Evolutionary conservation across 768 basidiomycete genomes (phyloP).

Genomic region (Gloeostereum incarnatum): DNA sequence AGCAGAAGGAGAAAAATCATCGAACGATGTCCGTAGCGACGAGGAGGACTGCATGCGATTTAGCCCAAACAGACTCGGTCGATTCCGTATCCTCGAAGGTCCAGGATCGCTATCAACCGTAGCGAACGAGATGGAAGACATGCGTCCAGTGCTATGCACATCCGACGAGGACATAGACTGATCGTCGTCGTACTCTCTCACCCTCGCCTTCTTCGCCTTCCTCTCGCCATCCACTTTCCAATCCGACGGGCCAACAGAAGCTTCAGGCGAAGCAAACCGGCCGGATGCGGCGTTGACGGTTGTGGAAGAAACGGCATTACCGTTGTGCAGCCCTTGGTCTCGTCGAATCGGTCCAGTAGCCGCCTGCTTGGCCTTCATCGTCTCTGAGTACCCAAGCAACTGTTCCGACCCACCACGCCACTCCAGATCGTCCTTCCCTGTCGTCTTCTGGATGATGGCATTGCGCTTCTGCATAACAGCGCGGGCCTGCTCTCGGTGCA

Average conservation of each 20-base stretch:
- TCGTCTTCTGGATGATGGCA: constrained; percentile 54
- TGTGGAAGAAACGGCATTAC: constrained; percentile 28
- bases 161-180: constrained; percentile 90
- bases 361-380: constrained; percentile 40
- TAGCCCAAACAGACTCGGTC: constrained; percentile 54
- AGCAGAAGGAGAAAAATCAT: constrained; percentile 64
- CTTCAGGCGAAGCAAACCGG: constrained; percentile 30
- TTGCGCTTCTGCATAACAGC: constrained; percentile 90
- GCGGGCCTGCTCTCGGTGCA: constrained; percentile 79
- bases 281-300: constrained; percentile 58
- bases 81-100: constrained; percentile 54
- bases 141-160: constrained; percentile 61
- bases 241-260: constrained; percentile 24
- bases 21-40: constrained; percentile 64
- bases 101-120: constrained; percentile 87
- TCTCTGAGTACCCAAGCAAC: constrained; percentile 28
- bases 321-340: constrained; percentile 29
- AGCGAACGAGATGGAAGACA: constrained; percentile 74
- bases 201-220: constrained; percentile 69
- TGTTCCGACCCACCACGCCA: constrained; percentile 47
- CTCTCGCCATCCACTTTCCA: constrained; percentile 50
- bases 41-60: constrained; percentile 72
- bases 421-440: constrained; percentile 45
- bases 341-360: constrained; percentile 60
- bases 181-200: constrained; percentile 82